Evolutionary conservation across 2,329 filamentous ascomycete genomes (phyloP), one percentile per base, ranked within the genome.

Genomic region (Metarhizium guizhouense): DNA sequence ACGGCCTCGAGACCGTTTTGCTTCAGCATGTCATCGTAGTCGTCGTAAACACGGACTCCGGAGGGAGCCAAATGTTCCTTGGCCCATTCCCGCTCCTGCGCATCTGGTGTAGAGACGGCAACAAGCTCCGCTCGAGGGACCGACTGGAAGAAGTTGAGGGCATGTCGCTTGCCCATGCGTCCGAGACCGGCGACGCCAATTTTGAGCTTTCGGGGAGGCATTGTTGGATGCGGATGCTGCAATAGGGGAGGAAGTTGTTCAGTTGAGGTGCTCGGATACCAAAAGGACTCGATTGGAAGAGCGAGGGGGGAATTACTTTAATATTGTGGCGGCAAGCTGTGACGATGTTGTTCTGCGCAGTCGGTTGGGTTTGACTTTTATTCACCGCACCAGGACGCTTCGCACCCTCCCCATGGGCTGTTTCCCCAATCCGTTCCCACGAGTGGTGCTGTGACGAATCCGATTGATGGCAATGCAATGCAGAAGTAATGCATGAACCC

Each of bases 101-200:
- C 61, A 50, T 77, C 76, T 7, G 75, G 75, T 4, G 74, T 74
- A 63, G 73, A 78, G 42, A 74, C 77, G 54, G 76, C 77, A 32
- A 79, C 73, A 34, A 81, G 71, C 52, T 77, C 65, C 47, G 77
- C 76, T 47, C 74, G 71, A 30, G 76, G 75, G 6, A 72, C 72
- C 32, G 69, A 68, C 55, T 75, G 65, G 51, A 78, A 66, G 56
- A 78, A 73, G 60, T 76, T 77, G 50, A 75, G 64, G 53, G 75
- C 77, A 65, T 80, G 77, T n/a, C 76, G 72, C 57, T 74, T 72
- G 51, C 77, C 77, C 75, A 80, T 80, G 60, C 77, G 75, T 36
- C 77, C 77, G 51, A 80, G 74, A 50, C 77, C 77, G 43, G 74
- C 74, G 52, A 74, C 74, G 54, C 69, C 77, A 59, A 79, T 66